These are phyloP conservation scores for Staphylotrichum longicolle DNA, from an alignment of 495 filamentous ascomycete species.

Conservation along the genomic window DNA sequence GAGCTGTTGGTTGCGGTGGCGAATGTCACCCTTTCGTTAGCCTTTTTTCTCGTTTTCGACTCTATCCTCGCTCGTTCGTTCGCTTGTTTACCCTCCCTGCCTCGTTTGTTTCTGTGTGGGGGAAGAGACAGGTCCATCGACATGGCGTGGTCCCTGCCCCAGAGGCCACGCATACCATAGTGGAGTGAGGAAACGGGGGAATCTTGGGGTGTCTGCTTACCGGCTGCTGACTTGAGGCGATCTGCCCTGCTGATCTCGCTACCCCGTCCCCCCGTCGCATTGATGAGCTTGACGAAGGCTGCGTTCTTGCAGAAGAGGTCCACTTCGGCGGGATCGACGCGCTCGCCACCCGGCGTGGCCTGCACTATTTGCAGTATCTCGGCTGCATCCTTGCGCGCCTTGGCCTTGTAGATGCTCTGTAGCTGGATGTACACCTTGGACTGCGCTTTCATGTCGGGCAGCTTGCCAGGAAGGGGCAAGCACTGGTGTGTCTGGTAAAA, in stretches of 20 bases:
- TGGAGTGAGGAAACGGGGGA: not conserved
- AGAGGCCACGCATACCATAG: no score
- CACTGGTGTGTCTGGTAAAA: slow-evolving; percentile 70
- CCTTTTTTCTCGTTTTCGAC: not conserved
- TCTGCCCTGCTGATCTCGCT: slow-evolving; percentile 22
- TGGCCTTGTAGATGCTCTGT: slow-evolving; percentile 91
- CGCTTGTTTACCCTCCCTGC: slow-evolving; percentile 10
- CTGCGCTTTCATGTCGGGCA: slow-evolving; percentile 98
- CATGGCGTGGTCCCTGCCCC: not conserved
- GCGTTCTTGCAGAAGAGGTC: slow-evolving; percentile 95
- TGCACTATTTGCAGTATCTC: slow-evolving; percentile 74
- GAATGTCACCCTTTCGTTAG: slow-evolving; percentile 10
- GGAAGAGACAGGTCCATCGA: not conserved
- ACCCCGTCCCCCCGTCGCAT: slow-evolving; percentile 36
- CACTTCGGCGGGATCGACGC: slow-evolving; percentile 71
- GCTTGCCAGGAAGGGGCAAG: slow-evolving; percentile 79
- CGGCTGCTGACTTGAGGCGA: slow-evolving; percentile 33
- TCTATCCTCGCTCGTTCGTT: slow-evolving; percentile 9
- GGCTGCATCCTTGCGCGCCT: slow-evolving; percentile 74
- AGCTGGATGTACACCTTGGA: slow-evolving; percentile 87
- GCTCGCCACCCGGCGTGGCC: slow-evolving; percentile 49
- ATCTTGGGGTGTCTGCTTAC: slow-evolving; percentile 28
- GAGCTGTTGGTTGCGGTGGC: slow-evolving; percentile 29
- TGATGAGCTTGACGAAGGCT: slow-evolving; percentile 85
- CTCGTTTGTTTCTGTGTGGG: not conserved